Evolutionary conservation across 1,284 basidiomycete genomes (phyloP).

Genomic region (Uromyces viciae-fabae): DNA sequence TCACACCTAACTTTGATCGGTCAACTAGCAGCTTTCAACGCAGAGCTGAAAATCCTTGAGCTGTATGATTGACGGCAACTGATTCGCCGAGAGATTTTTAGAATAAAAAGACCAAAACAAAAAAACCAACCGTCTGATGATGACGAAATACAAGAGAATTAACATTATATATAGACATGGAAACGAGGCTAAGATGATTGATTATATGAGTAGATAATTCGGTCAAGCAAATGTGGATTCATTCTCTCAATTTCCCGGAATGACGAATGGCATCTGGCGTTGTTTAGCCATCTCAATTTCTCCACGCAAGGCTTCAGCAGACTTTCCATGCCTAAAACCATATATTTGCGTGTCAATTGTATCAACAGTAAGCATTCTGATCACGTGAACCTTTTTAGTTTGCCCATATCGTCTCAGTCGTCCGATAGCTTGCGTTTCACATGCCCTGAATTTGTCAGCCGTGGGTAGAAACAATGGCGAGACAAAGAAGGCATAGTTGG

Average conservation of each 20-base stretch:
- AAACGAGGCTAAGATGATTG: too few species aligned
- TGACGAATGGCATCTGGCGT: slow-evolving; percentile 35
- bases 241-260: slow-evolving; percentile 31
- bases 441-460: slow-evolving; percentile 74
- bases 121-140: too few species aligned
- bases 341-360: slow-evolving; percentile 83
- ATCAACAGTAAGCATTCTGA: slow-evolving; percentile 72
- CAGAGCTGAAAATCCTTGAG: too few species aligned
- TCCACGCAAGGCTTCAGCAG: slow-evolving; percentile 3
- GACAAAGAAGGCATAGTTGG: slow-evolving; percentile 91
- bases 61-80: too few species aligned
- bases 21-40: too few species aligned
- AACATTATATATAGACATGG: too few species aligned
- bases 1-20: too few species aligned
- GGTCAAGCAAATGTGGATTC: too few species aligned
- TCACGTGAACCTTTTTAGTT: slow-evolving; percentile 71
- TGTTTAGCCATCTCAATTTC: slow-evolving; percentile 32
- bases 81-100: too few species aligned
- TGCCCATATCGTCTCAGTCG: slow-evolving; percentile 83
- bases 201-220: too few species aligned
- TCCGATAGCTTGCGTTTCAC: slow-evolving; percentile 84
- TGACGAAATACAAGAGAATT: too few species aligned
- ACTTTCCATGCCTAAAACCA: slow-evolving; percentile 34
- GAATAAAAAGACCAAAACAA: too few species aligned
- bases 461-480: slow-evolving; percentile 76